These are phyloP conservation scores for Onygena corvina DNA, from an alignment of 2,329 filamentous ascomycete genomes.

Conservation along the genomic window DNA sequence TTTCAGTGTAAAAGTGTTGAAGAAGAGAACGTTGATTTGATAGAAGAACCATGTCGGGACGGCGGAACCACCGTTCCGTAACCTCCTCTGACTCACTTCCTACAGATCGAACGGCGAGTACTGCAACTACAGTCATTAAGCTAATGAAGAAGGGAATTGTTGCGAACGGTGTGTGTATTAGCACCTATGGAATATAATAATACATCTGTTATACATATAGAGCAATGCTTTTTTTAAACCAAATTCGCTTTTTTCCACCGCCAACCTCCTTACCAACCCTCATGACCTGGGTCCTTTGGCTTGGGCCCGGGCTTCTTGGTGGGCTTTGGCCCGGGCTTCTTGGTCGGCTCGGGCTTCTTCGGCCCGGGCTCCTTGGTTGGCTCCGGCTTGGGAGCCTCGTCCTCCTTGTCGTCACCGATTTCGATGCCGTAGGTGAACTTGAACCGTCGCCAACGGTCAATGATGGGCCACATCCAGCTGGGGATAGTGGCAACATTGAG, in stretches of 20 bases:
- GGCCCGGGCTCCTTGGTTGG: not conserved
- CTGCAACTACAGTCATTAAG: not conserved
- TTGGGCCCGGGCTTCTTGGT: not conserved
- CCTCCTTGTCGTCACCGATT: not conserved
- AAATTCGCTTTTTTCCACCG: not conserved
- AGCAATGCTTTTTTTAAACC: not conserved
- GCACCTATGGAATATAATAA: too few species aligned
- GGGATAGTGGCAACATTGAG: slow-evolving; percentile 8
- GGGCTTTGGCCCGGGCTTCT: not conserved
- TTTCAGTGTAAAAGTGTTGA: too few species aligned
- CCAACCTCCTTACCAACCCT: too few species aligned
- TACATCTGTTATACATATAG: too few species aligned
- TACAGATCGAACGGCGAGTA: too few species aligned
- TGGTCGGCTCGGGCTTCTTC: not conserved
- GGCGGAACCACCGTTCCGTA: too few species aligned
- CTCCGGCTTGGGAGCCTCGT: not conserved
- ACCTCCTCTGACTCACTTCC: too few species aligned
- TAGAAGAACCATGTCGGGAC: too few species aligned
- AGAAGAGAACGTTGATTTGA: too few species aligned
- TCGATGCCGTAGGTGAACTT: slow-evolving; percentile 14
- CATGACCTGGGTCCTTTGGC: not conserved
- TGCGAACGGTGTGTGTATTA: not conserved
- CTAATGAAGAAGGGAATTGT: not conserved
- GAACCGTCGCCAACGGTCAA: slow-evolving; percentile 8
- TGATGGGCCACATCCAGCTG: slow-evolving; percentile 8